Conservation (phyloP, 108 stramenopile species). For the Licmophora abbreviata region DNA sequence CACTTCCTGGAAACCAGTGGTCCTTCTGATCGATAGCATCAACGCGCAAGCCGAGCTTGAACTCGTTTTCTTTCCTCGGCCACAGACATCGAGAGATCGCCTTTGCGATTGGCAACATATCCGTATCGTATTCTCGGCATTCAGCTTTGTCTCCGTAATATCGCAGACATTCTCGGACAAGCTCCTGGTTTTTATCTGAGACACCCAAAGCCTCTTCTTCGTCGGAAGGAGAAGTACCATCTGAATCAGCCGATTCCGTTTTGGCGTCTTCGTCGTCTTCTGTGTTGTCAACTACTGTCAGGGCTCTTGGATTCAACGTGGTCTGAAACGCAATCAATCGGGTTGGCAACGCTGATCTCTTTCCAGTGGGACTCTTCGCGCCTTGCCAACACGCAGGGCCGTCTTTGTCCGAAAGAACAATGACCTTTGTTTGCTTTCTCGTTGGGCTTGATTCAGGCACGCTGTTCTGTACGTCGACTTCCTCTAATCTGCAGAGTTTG, state of each 20-base stretch:
- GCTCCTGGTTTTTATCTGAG: background rate
- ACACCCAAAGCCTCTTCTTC: constrained; percentile 38
- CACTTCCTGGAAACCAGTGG: constrained; percentile 86
- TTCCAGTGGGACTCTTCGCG: constrained; percentile 26
- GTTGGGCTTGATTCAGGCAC: constrained; percentile 24
- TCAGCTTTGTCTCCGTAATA: constrained; percentile 67
- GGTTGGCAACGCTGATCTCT: constrained; percentile 22
- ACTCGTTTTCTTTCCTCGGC: constrained; percentile 57
- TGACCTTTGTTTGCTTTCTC: constrained; percentile 28
- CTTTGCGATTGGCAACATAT: constrained; percentile 56
- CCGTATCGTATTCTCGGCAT: constrained; percentile 65
- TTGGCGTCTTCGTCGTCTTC: constrained; percentile 12
- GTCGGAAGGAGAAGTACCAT: constrained; percentile 26
- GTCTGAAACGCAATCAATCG: constrained; percentile 69
- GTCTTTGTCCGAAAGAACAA: constrained; percentile 66
- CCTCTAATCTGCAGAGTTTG: constrained; percentile 55
- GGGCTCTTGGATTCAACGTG: constrained; percentile 40
- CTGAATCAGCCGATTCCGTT: constrained; percentile 19
- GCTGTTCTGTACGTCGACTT: constrained; percentile 22
- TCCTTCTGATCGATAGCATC: constrained; percentile 88
- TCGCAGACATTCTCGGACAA: constrained; percentile 23
- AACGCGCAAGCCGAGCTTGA: constrained; percentile 80
- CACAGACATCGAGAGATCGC: constrained; percentile 73
- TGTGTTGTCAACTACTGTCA: constrained; percentile 13
- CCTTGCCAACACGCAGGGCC: constrained; percentile 71